A percentile compares a stretch with the other conserved stretches of the same genome.
phyloP scores from a whole-genome alignment of 352 stramenopile species.

The Blastocystis sp. region DNA sequence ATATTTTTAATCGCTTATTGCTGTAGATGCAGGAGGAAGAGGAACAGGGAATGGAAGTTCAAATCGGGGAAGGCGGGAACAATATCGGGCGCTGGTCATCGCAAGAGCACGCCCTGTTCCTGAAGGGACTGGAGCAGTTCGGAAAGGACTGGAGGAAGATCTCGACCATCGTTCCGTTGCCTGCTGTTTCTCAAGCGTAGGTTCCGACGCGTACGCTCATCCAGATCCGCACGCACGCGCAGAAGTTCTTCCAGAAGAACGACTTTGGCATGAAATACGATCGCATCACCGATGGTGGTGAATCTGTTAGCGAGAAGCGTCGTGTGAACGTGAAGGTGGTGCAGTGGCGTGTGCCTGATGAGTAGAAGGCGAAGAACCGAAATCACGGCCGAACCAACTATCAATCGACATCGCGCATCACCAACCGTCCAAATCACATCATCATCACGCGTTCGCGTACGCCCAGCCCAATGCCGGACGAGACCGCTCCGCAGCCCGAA shows the following conservation, averaged over 20 bases:
- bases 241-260: constrained; percentile 85
- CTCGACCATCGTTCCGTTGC: constrained; percentile 26
- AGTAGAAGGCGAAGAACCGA: constrained; percentile 34
- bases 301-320: constrained; percentile 7
- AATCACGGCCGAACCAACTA: constrained; percentile 36
- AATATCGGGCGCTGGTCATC: constrained; percentile 80
- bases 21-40: constrained; percentile 30
- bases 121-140: constrained; percentile 80
- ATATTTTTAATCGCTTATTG: not conserved
- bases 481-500: not conserved
- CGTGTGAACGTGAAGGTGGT: not conserved
- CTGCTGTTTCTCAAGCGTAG: constrained; percentile 1
- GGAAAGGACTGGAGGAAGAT: constrained; percentile 85
- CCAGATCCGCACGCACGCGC: constrained; percentile 83
- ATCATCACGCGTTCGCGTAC: constrained; percentile 53
- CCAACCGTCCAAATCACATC: not conserved
- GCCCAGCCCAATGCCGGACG: constrained; percentile 40
- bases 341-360: not conserved
- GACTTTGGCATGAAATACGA: constrained; percentile 71
- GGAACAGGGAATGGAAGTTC: not conserved
- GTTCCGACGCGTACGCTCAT: constrained; percentile 73
- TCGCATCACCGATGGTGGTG: constrained; percentile 9
- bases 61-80: constrained; percentile 48
- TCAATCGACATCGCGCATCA: not conserved
- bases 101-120: constrained; percentile 81